Evolutionary conservation across 2,329 filamentous ascomycete species (phyloP).

Genomic region (Colletotrichum lindemuthianum): DNA sequence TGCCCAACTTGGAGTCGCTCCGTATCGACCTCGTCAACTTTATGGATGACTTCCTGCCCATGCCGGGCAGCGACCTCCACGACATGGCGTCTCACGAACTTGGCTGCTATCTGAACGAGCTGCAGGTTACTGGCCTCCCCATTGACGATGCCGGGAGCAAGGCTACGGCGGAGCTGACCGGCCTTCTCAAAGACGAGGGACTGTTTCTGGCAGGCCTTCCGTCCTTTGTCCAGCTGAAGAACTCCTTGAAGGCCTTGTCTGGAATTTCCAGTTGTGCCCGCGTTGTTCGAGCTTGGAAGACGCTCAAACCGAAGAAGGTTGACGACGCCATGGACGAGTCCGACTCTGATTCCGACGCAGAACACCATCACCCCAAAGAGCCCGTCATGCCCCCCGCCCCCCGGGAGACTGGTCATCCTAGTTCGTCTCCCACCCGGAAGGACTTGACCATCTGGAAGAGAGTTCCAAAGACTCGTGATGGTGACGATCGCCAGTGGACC

Average conservation of each 20-base stretch:
- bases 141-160: conserved; percentile 59
- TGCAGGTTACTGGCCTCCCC: conserved; percentile 63
- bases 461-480: conserved; percentile 54
- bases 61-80: conserved; percentile 59
- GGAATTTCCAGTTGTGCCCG: conserved; percentile 53
- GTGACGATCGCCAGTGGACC: conserved; percentile 55
- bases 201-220: conserved; percentile 59
- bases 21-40: conserved; percentile 67
- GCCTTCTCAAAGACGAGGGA: conserved; percentile 64
- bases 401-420: conserved; percentile 53
- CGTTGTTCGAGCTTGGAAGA: conserved; percentile 57
- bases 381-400: conserved; percentile 53
- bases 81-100: conserved; percentile 64
- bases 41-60: conserved; percentile 55
- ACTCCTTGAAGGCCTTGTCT: conserved; percentile 50
- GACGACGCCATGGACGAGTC: conserved; percentile 39
- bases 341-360: conserved; percentile 40
- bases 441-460: conserved; percentile 62
- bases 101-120: conserved; percentile 62
- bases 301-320: conserved; percentile 38
- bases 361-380: conserved; percentile 44
- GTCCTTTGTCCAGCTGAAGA: conserved; percentile 53
- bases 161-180: conserved; percentile 58
- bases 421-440: conserved; percentile 47
- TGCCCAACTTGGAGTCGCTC: conserved; percentile 58